Conservation (phyloP, 2,329 filamentous ascomycete genomes). For the Cadophora sp. region DNA sequence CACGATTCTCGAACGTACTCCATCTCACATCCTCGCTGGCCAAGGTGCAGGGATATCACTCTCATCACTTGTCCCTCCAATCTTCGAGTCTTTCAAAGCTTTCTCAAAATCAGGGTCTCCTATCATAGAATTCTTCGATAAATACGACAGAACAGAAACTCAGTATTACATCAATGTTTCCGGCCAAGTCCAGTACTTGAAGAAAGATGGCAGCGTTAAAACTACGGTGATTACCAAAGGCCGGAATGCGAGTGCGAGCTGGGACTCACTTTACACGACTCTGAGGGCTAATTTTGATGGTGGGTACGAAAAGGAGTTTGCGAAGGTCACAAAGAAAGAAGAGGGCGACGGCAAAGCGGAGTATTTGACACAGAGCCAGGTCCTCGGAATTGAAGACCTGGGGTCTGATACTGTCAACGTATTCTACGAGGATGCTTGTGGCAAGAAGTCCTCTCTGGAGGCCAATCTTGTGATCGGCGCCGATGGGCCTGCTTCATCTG, state of each 20-base stretch:
- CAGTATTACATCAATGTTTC: too few species aligned
- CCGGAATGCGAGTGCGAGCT: background rate
- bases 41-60: slow-evolving; percentile 27
- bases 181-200: background rate
- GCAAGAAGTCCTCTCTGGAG: background rate
- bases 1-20: slow-evolving; percentile 26
- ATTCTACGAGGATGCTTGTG: background rate
- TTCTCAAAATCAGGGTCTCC: slow-evolving; percentile 16
- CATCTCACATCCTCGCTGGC: slow-evolving; percentile 5
- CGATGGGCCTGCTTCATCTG: background rate
- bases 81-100: slow-evolving; percentile 17
- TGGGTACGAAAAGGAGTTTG: background rate
- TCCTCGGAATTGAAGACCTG: slow-evolving; percentile 16
- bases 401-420: slow-evolving; percentile 4
- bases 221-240: too few species aligned
- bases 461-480: slow-evolving; percentile 24
- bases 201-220: background rate
- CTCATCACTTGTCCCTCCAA: slow-evolving; percentile 7
- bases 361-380: slow-evolving; percentile 21
- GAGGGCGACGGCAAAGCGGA: slow-evolving; percentile 26
- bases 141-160: too few species aligned
- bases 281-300: slow-evolving; percentile 34
- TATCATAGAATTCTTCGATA: too few species aligned
- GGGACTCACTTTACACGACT: slow-evolving; percentile 30
- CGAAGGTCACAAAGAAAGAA: too few species aligned